Conservation (phyloP, 441 rosid species). For the Geranium incanum region DNA sequence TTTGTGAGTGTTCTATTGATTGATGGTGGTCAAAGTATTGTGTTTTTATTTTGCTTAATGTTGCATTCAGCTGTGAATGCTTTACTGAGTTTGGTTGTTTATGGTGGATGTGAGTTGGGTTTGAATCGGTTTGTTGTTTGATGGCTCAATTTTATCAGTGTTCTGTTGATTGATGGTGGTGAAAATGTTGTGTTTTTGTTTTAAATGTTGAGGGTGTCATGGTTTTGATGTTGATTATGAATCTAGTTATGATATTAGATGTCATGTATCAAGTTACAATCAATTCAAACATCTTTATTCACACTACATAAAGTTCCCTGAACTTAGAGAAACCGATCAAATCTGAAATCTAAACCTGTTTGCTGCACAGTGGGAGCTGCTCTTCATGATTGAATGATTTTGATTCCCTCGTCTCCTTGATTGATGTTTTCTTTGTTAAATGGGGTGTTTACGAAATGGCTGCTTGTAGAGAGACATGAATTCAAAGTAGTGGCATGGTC, state of each 20-base stretch:
- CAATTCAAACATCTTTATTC: no score
- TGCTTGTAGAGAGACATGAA: neutral
- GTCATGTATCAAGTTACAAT: no score
- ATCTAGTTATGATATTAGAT: no score
- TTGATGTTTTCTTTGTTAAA: neutral
- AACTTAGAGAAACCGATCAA: no score
- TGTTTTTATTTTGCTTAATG: neutral
- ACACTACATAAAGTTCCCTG: no score
- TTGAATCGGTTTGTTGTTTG: neutral
- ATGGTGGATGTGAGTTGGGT: neutral
- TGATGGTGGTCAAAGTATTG: no score
- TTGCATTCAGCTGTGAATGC: no score
- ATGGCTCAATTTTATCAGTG: neutral
- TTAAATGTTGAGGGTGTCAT: neutral
- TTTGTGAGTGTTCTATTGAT: no score
- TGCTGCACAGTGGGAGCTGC: no score
- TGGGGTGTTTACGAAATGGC: neutral
- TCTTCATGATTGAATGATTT: no score
- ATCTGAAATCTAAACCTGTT: no score
- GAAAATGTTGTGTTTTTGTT: no score
- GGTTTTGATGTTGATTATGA: neutral
- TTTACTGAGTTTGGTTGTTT: neutral
- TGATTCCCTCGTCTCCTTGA: neutral
- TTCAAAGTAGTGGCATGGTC: neutral
- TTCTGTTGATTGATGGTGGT: neutral